Percentiles rank a stretch among this genome's conserved stretches.
These are phyloP conservation scores for Aegilops speltoides DNA, from an alignment of 176 grass and related monocot genomes.

Conservation along the genomic window DNA sequence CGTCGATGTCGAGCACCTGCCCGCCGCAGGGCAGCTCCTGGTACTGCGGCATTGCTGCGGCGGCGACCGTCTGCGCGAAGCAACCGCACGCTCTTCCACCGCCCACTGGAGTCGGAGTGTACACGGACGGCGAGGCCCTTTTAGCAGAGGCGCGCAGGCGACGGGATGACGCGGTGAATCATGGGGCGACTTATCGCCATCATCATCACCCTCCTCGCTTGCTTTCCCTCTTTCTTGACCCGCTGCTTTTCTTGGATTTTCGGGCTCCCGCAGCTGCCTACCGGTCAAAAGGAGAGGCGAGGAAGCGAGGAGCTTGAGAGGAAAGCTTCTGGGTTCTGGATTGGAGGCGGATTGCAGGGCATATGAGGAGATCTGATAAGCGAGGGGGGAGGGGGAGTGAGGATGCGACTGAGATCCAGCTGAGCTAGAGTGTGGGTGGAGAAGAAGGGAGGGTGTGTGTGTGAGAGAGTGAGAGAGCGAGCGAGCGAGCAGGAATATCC, in stretches of 20 bases:
- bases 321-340: constrained; percentile 20
- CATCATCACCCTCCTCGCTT: constrained; percentile 19
- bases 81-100: background rate
- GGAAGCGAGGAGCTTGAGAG: constrained; percentile 25
- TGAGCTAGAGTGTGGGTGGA: constrained; percentile 39
- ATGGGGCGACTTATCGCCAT: constrained; percentile 54
- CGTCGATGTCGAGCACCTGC: constrained; percentile 93
- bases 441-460: background rate
- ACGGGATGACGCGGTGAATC: constrained; percentile 51
- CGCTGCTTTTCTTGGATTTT: constrained; percentile 45
- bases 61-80: background rate
- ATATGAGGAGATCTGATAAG: constrained; percentile 41
- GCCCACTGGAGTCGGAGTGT: background rate
- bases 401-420: constrained; percentile 48
- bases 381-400: background rate
- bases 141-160: constrained; percentile 15
- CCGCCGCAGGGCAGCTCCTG: constrained; percentile 74
- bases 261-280: constrained; percentile 30
- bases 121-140: constrained; percentile 30
- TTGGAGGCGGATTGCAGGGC: constrained; percentile 23
- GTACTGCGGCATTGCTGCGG: constrained; percentile 77
- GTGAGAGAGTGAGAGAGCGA: background rate
- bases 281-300: constrained; percentile 26
- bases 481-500: constrained; percentile 40
- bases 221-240: constrained; percentile 47